These are phyloP conservation scores for Coelastrella sp. DNA, from an alignment of 139 green algal species.

Conservation along the genomic window DNA sequence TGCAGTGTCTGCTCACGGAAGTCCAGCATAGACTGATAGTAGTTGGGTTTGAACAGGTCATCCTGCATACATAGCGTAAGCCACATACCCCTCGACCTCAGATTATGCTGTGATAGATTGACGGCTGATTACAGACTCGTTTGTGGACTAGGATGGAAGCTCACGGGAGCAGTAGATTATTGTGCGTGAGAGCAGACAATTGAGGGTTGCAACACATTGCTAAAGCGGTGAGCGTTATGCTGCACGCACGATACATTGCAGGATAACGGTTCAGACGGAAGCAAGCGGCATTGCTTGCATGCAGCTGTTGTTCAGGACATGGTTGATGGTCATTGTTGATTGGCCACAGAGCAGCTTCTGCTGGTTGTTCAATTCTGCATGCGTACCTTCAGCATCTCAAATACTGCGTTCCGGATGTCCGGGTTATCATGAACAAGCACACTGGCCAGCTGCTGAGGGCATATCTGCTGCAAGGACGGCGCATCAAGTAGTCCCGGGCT, in stretches of 20 bases:
- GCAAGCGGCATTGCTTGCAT: background rate
- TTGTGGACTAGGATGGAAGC: background rate
- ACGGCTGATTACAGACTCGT: background rate
- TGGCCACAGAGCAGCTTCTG: background rate
- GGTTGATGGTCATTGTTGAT: background rate
- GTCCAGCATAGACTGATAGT: constrained; percentile 80
- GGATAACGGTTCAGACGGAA: too few relatives aligned
- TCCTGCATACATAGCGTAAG: constrained; percentile 65
- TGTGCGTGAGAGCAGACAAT: too few relatives aligned
- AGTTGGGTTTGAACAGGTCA: constrained; percentile 73
- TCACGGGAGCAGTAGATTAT: too few relatives aligned
- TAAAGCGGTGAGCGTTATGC: too few relatives aligned
- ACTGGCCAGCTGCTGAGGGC: background rate
- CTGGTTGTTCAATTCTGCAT: background rate
- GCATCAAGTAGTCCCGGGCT: constrained; percentile 57
- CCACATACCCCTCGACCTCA: background rate
- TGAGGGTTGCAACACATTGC: too few relatives aligned
- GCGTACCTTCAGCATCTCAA: constrained; percentile 83
- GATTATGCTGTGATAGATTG: constrained; percentile 63
- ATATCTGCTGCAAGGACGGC: constrained; percentile 56
- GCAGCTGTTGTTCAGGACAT: background rate
- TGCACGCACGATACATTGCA: too few relatives aligned
- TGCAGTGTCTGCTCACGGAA: constrained; percentile 85
- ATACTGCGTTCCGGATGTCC: constrained; percentile 74
- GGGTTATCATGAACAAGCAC: constrained; percentile 67